phyloP scores from a whole-genome alignment of 805 yeast genomes.

The Zygosaccharomyces lentus region DNA sequence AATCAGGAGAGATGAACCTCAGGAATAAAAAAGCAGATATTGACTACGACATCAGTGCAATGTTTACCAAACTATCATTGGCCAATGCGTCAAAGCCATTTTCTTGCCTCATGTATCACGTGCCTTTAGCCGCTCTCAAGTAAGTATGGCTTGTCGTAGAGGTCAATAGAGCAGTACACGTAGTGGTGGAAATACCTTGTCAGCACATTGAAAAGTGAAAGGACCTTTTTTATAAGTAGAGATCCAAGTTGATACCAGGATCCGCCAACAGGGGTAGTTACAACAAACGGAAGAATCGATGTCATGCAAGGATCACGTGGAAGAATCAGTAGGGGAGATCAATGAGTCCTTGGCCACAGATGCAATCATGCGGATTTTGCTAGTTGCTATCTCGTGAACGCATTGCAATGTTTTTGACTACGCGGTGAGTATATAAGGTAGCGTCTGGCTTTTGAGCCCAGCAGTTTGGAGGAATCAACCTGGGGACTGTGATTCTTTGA shows the following conservation, averaged over 20 bases:
- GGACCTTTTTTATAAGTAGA: constrained; percentile 52
- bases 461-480: too few relatives aligned
- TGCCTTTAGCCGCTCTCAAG: constrained; percentile 69
- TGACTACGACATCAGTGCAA: constrained; percentile 74
- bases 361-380: too few relatives aligned
- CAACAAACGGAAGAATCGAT: too few relatives aligned
- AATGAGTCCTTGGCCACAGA: too few relatives aligned
- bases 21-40: constrained; percentile 65
- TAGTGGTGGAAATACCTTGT: constrained; percentile 85
- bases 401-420: too few relatives aligned
- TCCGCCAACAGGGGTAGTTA: too few relatives aligned
- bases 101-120: constrained; percentile 70
- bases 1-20: constrained; percentile 61
- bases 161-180: constrained; percentile 81
- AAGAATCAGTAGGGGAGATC: too few relatives aligned
- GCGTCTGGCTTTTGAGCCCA: too few relatives aligned
- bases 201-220: constrained; percentile 70
- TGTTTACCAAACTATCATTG: constrained; percentile 76
- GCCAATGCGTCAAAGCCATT: constrained; percentile 83
- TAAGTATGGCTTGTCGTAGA: constrained; percentile 77
- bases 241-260: constrained; percentile 49
- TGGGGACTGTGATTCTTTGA: too few relatives aligned
- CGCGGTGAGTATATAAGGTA: too few relatives aligned
- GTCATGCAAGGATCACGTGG: too few relatives aligned
- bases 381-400: too few relatives aligned